Conservation (phyloP, 352 stramenopile genomes). For the Phytophthora cryptogea region DNA sequence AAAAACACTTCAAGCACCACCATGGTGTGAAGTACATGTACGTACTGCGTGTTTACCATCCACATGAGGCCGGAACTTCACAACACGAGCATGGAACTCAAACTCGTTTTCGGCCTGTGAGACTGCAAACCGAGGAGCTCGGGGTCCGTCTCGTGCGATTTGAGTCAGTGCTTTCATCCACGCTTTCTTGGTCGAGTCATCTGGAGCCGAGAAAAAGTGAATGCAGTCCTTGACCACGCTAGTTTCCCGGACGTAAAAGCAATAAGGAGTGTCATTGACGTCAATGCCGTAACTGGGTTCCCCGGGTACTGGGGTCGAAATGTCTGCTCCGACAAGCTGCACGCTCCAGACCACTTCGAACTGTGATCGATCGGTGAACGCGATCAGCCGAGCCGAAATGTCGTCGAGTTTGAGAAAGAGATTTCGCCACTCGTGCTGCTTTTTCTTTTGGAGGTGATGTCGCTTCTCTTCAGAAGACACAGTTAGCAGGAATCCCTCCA, state of each 20-base stretch:
- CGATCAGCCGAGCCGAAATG: slow-evolving; percentile 64
- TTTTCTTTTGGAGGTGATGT: slow-evolving; percentile 19
- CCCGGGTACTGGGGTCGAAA: slow-evolving; percentile 59
- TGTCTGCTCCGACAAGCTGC: slow-evolving; percentile 49
- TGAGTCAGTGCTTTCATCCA: slow-evolving; percentile 58
- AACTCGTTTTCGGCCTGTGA: slow-evolving; percentile 44
- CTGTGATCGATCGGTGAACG: slow-evolving; percentile 56
- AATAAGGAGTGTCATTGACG: slow-evolving; percentile 54
- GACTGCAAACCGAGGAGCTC: slow-evolving; percentile 42
- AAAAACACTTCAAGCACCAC: background rate
- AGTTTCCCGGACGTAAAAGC: slow-evolving; percentile 62
- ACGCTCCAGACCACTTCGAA: slow-evolving; percentile 56
- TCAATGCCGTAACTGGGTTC: slow-evolving; percentile 54
- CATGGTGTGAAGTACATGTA: slow-evolving; percentile 1
- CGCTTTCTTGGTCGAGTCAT: slow-evolving; percentile 55
- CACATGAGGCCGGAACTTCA: slow-evolving; percentile 45
- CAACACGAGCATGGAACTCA: slow-evolving; percentile 46
- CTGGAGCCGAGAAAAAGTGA: slow-evolving; percentile 44
- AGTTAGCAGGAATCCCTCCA: slow-evolving; percentile 58
- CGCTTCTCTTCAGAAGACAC: slow-evolving; percentile 33
- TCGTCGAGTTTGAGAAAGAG: slow-evolving; percentile 68
- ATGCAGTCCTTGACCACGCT: slow-evolving; percentile 38
- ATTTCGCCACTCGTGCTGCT: slow-evolving; percentile 52
- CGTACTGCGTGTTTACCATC: slow-evolving; percentile 55
- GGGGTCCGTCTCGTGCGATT: slow-evolving; percentile 48